Conservation (phyloP, 202 grass and related monocot species). For the Schoenoplectus triqueter region DNA sequence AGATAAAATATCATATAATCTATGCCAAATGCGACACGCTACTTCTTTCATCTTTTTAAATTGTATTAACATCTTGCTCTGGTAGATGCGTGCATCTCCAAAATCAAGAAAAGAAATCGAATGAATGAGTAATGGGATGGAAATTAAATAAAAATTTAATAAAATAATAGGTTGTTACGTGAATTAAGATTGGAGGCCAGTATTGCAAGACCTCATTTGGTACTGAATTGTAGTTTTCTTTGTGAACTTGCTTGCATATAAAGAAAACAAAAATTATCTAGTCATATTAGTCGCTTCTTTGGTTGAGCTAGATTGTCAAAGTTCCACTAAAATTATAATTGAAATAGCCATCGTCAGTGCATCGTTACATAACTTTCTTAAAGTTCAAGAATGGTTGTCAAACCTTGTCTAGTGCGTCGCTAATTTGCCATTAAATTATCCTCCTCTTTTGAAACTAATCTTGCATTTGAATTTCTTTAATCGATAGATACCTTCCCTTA, state of each 20-base stretch:
- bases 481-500: background rate
- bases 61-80: background rate
- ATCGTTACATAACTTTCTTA: constrained; percentile 19
- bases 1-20: background rate
- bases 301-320: constrained; percentile 32
- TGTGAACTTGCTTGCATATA: background rate
- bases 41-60: background rate
- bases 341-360: background rate
- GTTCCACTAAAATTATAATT: constrained; percentile 22
- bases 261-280: background rate
- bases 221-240: too few species aligned
- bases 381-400: constrained; percentile 25
- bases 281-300: constrained; percentile 15
- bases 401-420: background rate
- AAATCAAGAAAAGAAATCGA: too few species aligned
- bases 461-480: constrained; percentile 12
- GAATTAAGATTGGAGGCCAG: background rate
- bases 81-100: too few species aligned
- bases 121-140: background rate
- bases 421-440: background rate
- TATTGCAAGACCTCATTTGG: background rate
- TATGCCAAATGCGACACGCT: background rate
- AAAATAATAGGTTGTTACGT: background rate
- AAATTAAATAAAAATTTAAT: background rate
- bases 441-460: background rate